Evolutionary conservation across 345 rosid genomes (phyloP), one percentile per base, ranked within the genome.

Genomic region (Angophora floribunda): DNA sequence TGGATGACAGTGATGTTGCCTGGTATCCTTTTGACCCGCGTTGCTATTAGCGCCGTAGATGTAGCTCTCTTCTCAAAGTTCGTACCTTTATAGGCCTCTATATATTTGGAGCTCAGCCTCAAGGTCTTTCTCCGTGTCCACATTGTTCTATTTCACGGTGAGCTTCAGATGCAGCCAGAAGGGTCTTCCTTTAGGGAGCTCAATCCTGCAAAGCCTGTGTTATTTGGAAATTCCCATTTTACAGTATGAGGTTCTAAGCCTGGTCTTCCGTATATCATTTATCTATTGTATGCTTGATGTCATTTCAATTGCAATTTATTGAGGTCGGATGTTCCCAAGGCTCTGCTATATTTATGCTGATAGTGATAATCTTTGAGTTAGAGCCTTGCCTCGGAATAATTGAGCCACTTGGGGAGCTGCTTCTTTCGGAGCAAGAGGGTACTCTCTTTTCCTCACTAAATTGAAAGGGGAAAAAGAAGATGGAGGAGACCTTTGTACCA

Each of bases 401-500:
- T 41, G 84, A 36, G 49, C 84, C 84, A 41, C 84, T 75, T 49
- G 41, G 41, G 49, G 49, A 75, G 45, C 87, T 52, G 53, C 87
- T 50, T 85, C 45, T 85, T 85, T 85, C 59, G 21, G 53, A 85
- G 86, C 44, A 32, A 85, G 63, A 51, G 57, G 21, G 28, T 16
- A 30, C 9, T 44, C 52, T 5, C 4, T 52, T 52, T 52, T 52
- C 86, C 32, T 49, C 41, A 85, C 21, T 85, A 28, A 85, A 30
- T 51, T 84, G 85, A 19, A 59, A 45, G 79, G 32, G 4, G 88
- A 32, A 41, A 21, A 22, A 6, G 51, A 13, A 10, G 51, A 95
- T 96, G 96, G 98, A 95, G 93, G 99, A 97, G 91, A 96, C 96
- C 89, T 96, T 96, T 92, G 96, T 95, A 51, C 99, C 99, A 28